Evolutionary conservation across 257 asterid genomes (phyloP), one percentile per base, ranked within the genome.

Genomic region (Datura wrightii): DNA sequence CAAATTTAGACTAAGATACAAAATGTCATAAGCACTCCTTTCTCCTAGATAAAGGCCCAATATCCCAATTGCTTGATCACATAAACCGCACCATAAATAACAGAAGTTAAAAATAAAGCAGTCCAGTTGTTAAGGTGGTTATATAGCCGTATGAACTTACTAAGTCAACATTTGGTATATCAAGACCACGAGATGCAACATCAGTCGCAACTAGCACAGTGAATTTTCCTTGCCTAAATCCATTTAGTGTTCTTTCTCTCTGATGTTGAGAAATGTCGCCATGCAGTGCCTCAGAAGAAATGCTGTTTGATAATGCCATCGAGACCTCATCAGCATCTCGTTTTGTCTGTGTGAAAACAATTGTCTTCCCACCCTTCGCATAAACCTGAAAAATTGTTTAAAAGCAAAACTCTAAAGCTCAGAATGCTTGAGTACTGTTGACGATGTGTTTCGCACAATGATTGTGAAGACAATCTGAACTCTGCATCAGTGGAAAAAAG

Each of bases 241-340:
- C 97, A 87, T 95, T 95, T 79, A 95, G 84, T 5, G 99, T 94
- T 91, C 98, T 92, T 87, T 95, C 98, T 84, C 99, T 93, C 89
- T 95, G 99, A 91, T 95, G 98, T 82, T 95, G 99, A 88, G 99
- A 95, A 86, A 95, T 95, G 89, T 95, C 99, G 1, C 99, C 98
- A 55, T 95, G 99, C 85, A 95, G 90, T n/a, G 99, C 99, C 90
- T 94, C 99, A 70, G 97, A 94, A 50, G 98, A 90, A 83, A 95
- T 94, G 89, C 92, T 94, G 82, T 87, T 95, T 54, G 97, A 88
- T 80, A 95, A 87, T 74, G 88, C 92, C 86, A 90, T 37, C 24
- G 98, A 95, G 60, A 95, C 97, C 89, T 95, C 99, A 86, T 95
- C 99, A n/a, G 99, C 99, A 87, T 94, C 99, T 83, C 94, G 94